Evolutionary conservation across 78 protist genomes (phyloP), one percentile per base, ranked within the genome.

Genomic region (Protostelium mycophagum): DNA sequence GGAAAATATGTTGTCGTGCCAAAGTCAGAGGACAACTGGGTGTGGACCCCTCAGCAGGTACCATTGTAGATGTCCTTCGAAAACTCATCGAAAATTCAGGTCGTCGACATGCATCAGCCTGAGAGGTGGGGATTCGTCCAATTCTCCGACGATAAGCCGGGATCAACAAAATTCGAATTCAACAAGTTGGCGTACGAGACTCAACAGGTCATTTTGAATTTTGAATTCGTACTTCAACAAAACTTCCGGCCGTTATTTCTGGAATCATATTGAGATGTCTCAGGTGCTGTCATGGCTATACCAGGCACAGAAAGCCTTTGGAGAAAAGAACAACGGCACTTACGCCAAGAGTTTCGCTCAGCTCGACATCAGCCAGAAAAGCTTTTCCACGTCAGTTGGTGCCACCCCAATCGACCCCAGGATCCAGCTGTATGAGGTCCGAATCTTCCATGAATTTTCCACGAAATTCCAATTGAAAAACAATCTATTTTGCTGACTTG

Each of bases 1-100:
- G 86, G 86, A 85, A 37, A 37, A 16, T 85, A 85, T 36, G 63
- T 37, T 16, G 16, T 25, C 5, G 86, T 85, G 5, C 86, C 86
- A 37, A 36, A 36, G 29, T 37, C 88, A 0, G 92, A 90, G n/a
- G 88, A 90, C 36, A 90, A 90, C 37, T 90, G 92, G 92, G 92
- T 90, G 63, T 85, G 83, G 87, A 31, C 92, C 28, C 91, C 91
- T 5, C 86, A 63, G 51, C 34, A 35, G 35, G 10, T 28, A 35
- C 31, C 73, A 51, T 51, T 16, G 73, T 51, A 5, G 16, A 5
- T 5, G 16, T 51, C 31, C 5, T 51, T 16, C 31, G 5, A 51
- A 16, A 51, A 16, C 16, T 5, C 73, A 25, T 5, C 5, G 73
- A 51, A 25, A 16, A 51, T 51, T 5, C 73, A 51, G 73, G 73